Evolutionary conservation across 192 early-diverging fungal species (phyloP).

Genomic region (Ambispora gerdemannii): DNA sequence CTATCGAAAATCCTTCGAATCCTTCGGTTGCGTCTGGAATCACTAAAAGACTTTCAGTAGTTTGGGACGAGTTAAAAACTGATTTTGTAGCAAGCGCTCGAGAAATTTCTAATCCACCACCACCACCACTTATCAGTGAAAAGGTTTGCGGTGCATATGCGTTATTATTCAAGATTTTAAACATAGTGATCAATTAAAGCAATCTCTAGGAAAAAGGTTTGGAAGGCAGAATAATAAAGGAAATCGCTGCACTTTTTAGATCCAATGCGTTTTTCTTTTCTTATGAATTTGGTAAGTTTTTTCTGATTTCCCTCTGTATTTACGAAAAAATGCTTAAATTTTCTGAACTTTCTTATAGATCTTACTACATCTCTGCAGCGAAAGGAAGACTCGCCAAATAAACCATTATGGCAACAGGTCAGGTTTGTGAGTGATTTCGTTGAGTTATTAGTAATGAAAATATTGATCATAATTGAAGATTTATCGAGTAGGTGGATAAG

Average conservation of each 20-base stretch:
- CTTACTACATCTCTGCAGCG: slow-evolving; percentile 42
- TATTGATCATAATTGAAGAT: no score
- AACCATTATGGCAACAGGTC: slow-evolving; percentile 40
- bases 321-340: slow-evolving; percentile 10
- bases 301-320: slow-evolving; percentile 15
- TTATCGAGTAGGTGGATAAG: slow-evolving; percentile 34
- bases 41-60: neutral
- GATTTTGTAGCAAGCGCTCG: neutral
- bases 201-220: slow-evolving; percentile 19
- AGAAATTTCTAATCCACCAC: neutral
- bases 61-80: slow-evolving; percentile 19
- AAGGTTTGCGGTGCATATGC: neutral
- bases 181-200: neutral
- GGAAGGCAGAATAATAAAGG: slow-evolving; percentile 47
- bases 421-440: neutral
- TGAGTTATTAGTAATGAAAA: neutral
- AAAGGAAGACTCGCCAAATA: slow-evolving; percentile 11
- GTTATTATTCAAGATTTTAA: neutral
- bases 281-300: slow-evolving; percentile 41
- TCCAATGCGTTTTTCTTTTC: slow-evolving; percentile 48
- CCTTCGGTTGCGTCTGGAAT: neutral
- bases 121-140: slow-evolving; percentile 1
- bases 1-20: neutral
- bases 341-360: slow-evolving; percentile 32
- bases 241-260: slow-evolving; percentile 48